Base-by-base conservation (phyloP, 1,284 basidiomycete genomes). In the Ganoderma sinense region DNA sequence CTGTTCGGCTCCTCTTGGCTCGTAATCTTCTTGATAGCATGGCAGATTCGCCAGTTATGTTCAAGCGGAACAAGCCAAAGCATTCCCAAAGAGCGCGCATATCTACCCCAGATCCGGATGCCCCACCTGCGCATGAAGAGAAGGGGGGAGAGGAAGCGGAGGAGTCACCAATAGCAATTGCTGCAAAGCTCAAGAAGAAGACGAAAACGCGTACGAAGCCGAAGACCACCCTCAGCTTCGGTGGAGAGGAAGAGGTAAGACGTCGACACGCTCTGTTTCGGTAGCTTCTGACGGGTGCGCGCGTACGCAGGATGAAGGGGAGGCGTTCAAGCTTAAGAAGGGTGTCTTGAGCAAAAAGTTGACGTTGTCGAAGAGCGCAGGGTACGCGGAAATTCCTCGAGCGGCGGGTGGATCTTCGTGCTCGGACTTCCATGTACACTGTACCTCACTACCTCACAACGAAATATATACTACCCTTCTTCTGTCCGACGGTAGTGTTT, bases 201-300 rank as follows among this genome's bases (percentile, higher is more conserved):
- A 40, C 59, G 20, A 41, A 23, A 23, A 78, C 82, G 76, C 89
- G 88, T 71, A 78, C 85, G 6, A 90, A 89, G 76, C 85, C 87
- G 26, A 91, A 90, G 76, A 86, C 91, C 3, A 84, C 87, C 64
- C 82, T 97, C 68, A 97, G 95, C 78, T 97, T 97, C 82, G 95
- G 94, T 7, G 91, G 83, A 14, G 91, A 89, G 39, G 93, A 94
- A 71, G 93, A 94, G 83, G 94, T 92, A 76, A 70, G 85, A 78
- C 74, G 78, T 78, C 69, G 68, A 73, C 73, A 75, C 77, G 68
- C 70, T 45, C 58, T 48, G 20, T 53, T 33, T 62, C 63, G 51
- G 48, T 70, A 78, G 48, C 78, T 82, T 67, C 77, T 75, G 69
- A 73, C 53, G 64, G 66, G 65, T 73, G 64, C 45, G 58, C 31